phyloP scores from a whole-genome alignment of 441 rosid species.

The Sinapis alba region DNA sequence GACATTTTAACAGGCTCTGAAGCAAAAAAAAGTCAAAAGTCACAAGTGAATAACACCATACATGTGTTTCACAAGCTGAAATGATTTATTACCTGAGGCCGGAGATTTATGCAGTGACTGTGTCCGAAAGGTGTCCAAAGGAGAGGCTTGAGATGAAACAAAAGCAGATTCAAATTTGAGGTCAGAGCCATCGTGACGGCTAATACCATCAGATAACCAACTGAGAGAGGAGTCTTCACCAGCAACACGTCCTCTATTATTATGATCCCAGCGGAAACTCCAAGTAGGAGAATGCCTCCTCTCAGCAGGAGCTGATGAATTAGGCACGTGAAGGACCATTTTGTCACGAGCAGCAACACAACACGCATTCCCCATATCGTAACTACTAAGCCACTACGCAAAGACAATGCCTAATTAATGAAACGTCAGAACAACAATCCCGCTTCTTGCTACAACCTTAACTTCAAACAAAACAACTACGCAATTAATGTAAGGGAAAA shows the following conservation, averaged over 20 bases:
- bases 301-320: constrained; percentile 55
- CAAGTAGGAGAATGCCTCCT: constrained; percentile 85
- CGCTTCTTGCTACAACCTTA: constrained; percentile 14
- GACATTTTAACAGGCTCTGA: neutral
- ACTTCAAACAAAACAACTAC: neutral
- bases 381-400: constrained; percentile 18
- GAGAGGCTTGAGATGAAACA: constrained; percentile 76
- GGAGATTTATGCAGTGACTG: constrained; percentile 72
- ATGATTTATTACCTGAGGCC: constrained; percentile 45
- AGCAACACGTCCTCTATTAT: constrained; percentile 83
- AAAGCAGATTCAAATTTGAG: constrained; percentile 59
- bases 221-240: constrained; percentile 86
- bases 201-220: constrained; percentile 71
- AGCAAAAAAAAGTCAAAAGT: neutral
- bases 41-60: neutral
- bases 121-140: constrained; percentile 57
- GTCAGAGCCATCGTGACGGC: constrained; percentile 54
- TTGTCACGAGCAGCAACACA: constrained; percentile 95
- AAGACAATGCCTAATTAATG: too few species aligned
- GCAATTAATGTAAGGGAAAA: neutral
- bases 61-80: neutral
- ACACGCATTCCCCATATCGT: constrained; percentile 88
- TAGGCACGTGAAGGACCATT: constrained; percentile 52
- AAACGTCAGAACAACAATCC: constrained; percentile 2
- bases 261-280: constrained; percentile 95